Conservation (phyloP, 2,329 filamentous ascomycete genomes). For the Sclerotinia borealis region DNA sequence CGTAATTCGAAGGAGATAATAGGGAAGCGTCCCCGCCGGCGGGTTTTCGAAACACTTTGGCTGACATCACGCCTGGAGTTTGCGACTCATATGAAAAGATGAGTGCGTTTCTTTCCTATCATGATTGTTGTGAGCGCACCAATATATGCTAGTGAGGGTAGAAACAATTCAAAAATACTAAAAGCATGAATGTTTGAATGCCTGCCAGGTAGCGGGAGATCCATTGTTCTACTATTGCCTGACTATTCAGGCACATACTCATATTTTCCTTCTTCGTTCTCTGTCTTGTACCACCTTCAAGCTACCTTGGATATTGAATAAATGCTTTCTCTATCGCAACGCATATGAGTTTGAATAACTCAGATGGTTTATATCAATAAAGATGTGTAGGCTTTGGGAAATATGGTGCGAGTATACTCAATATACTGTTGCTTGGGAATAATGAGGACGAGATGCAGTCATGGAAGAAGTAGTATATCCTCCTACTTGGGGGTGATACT, state of each 20-base stretch:
- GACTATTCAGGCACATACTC: background rate
- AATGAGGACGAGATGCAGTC: background rate
- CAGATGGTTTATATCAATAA: background rate
- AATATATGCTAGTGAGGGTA: background rate
- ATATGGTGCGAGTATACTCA: background rate
- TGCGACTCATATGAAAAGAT: background rate
- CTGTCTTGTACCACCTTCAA: background rate
- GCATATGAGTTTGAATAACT: background rate
- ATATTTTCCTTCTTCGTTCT: background rate
- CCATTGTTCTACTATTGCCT: background rate
- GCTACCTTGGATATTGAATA: background rate
- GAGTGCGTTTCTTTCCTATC: background rate
- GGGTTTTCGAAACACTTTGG: background rate
- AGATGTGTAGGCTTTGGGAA: background rate
- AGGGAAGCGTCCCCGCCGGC: conserved; percentile 22
- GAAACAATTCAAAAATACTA: background rate
- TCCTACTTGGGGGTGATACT: background rate
- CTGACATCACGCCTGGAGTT: conserved; percentile 12
- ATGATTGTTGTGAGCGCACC: background rate
- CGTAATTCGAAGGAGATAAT: conserved; percentile 28
- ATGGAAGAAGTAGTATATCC: background rate
- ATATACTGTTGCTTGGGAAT: background rate
- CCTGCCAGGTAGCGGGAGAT: background rate
- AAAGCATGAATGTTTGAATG: background rate
- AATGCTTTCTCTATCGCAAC: background rate